A percentile compares a stretch with the other conserved stretches of the same genome.
These are phyloP conservation scores for Yarrowia galli DNA, from an alignment of 1,139 yeast genomes.

Conservation along the genomic window DNA sequence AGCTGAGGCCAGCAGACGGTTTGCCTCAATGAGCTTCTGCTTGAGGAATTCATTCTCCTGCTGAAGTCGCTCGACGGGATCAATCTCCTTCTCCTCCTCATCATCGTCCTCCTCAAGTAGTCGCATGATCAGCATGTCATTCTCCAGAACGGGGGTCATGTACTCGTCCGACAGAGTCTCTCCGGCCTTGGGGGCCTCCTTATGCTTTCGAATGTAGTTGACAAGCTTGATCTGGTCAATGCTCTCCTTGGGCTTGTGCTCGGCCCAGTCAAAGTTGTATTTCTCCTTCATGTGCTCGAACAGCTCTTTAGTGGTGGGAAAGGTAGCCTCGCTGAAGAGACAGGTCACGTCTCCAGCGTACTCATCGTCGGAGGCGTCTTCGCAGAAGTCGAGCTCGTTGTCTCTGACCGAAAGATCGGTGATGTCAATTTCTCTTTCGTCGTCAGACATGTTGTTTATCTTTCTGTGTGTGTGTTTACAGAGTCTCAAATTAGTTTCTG, in stretches of 20 bases:
- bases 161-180: constrained; percentile 42
- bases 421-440: constrained; percentile 39
- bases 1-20: constrained; percentile 32
- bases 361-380: constrained; percentile 35
- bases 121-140: constrained; percentile 44
- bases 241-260: constrained; percentile 41
- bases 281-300: constrained; percentile 28
- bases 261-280: constrained; percentile 35
- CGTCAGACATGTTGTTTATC: constrained; percentile 28
- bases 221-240: constrained; percentile 45
- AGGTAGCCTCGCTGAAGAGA: constrained; percentile 32
- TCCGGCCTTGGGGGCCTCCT: constrained; percentile 35
- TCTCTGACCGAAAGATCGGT: constrained; percentile 35
- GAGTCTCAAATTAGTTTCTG: constrained; percentile 3
- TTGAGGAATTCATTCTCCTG: constrained; percentile 35
- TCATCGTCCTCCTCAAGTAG: constrained; percentile 44
- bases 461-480: background rate
- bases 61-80: constrained; percentile 19
- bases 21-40: constrained; percentile 30
- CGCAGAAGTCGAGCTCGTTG: constrained; percentile 39
- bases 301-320: constrained; percentile 28
- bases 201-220: constrained; percentile 44
- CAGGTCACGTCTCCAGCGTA: constrained; percentile 38
- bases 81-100: constrained; percentile 37
- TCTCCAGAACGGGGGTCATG: constrained; percentile 45